Conservation (phyloP, 2,329 filamentous ascomycete species). For the Penicillium nordicum region DNA sequence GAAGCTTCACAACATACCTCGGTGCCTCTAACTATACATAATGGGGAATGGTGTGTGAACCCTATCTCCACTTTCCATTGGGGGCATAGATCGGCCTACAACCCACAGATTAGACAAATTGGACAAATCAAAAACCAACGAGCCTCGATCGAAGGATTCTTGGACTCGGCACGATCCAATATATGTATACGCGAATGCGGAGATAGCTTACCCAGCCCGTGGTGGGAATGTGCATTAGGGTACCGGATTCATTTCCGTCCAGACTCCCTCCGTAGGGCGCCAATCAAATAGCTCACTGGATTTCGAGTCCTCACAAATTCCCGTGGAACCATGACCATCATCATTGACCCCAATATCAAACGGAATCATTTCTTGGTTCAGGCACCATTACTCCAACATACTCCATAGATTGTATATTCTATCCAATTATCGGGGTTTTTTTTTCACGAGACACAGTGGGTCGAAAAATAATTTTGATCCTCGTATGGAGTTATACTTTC, state of each 20-base stretch:
- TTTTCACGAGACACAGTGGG: not conserved
- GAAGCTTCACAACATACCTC: not conserved
- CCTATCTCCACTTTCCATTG: conserved; percentile 3
- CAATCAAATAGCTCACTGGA: not conserved
- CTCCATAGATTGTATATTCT: not conserved
- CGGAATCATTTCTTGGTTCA: not conserved
- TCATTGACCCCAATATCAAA: not conserved
- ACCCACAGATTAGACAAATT: not conserved
- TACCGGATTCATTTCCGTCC: not conserved
- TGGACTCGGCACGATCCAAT: not conserved
- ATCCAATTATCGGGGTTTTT: not conserved
- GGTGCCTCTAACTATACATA: not conserved
- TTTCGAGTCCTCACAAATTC: not conserved
- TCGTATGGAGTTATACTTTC: not conserved
- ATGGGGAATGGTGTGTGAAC: not conserved
- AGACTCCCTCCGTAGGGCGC: not conserved
- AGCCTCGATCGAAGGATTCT: conserved; percentile 3
- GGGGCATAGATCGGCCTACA: not conserved
- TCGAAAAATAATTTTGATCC: not conserved
- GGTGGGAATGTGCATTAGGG: not conserved
- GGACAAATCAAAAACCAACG: not conserved
- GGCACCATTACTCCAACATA: not conserved
- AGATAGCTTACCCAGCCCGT: not conserved
- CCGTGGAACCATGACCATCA: not conserved
- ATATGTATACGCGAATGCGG: conserved; percentile 1